Conservation (phyloP, 2,329 filamentous ascomycete species). For the Fusarium humuli region DNA sequence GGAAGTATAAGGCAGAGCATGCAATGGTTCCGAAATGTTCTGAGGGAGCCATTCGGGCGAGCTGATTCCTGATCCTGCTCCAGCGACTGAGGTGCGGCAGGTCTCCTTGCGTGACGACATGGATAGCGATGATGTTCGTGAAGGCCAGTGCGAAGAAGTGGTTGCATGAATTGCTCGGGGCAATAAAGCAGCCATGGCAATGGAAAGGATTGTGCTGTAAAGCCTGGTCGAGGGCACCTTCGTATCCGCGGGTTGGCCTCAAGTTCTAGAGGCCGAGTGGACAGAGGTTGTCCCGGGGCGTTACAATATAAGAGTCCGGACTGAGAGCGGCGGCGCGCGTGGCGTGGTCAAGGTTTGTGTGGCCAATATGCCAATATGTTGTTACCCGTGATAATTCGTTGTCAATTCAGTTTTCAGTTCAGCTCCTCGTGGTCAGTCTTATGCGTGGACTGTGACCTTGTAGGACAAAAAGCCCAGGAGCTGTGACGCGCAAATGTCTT, state of each 20-base stretch:
- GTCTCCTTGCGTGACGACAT: constrained; percentile 32
- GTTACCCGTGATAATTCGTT: constrained; percentile 28
- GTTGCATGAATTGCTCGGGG: constrained; percentile 30
- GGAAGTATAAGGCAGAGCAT: constrained; percentile 56
- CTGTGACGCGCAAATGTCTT: constrained; percentile 36
- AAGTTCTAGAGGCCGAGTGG: constrained; percentile 17
- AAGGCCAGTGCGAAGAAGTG: constrained; percentile 28
- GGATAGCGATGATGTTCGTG: constrained; percentile 21
- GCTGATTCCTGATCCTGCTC: constrained; percentile 1
- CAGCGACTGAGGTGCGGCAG: constrained; percentile 14
- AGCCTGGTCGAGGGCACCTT: constrained; percentile 1
- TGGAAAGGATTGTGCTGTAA: constrained; percentile 3
- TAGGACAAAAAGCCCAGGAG: constrained; percentile 20
- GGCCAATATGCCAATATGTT: constrained; percentile 40
- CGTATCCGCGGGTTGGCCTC: constrained; percentile 12
- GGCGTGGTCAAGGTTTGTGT: constrained; percentile 40
- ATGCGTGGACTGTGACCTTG: constrained; percentile 6
- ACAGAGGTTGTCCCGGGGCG: constrained; percentile 34
- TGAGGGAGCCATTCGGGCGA: constrained; percentile 30
- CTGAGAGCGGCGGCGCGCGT: constrained; percentile 35
- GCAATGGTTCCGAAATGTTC: constrained; percentile 37
- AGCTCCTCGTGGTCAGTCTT: constrained; percentile 32
- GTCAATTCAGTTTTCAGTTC: constrained; percentile 16
- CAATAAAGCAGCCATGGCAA: constrained; percentile 37
- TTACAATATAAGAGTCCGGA: constrained; percentile 43